Evolutionary conservation across 2,329 filamentous ascomycete genomes (phyloP).

Genomic region (Clarireedia hainanense): DNA sequence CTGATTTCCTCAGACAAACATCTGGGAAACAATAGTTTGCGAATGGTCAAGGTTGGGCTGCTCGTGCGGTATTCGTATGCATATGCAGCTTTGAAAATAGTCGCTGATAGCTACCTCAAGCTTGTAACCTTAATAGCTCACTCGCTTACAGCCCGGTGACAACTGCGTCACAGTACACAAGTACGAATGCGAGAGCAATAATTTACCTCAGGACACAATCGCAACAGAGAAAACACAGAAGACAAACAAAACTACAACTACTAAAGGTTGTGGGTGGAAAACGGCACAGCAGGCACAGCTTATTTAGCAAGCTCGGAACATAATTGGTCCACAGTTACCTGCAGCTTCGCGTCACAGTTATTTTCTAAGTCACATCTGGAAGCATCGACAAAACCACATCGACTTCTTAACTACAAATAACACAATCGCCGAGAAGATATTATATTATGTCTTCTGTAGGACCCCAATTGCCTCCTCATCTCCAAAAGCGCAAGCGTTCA

Average conservation of each 20-base stretch:
- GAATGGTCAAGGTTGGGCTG: not conserved
- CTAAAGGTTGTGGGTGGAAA: not conserved
- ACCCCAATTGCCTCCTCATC: conserved; percentile 60
- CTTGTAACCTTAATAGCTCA: not conserved
- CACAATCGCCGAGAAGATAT: not conserved
- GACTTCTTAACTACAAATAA: conserved; percentile 5
- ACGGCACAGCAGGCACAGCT: not conserved
- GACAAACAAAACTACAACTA: not conserved
- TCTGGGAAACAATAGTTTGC: conserved; percentile 5
- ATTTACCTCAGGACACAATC: not conserved
- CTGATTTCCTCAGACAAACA: conserved; percentile 16
- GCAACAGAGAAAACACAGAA: not conserved
- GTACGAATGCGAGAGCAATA: not conserved
- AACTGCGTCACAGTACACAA: conserved; percentile 3
- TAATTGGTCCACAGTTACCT: not conserved
- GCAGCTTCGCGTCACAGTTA: not conserved
- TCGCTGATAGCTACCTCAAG: conserved; percentile 2
- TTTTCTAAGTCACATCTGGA: too few relatives aligned
- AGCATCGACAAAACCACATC: not conserved
- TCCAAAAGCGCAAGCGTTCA: conserved; percentile 54
- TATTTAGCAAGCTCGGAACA: not conserved
- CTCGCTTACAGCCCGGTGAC: conserved; percentile 9
- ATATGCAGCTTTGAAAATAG: not conserved
- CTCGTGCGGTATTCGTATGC: not conserved
- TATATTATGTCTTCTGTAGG: conserved; percentile 39